Evolutionary conservation across 2,329 filamentous ascomycete genomes (phyloP), one percentile per base, ranked within the genome.

Genomic region (Fusarium musae): DNA sequence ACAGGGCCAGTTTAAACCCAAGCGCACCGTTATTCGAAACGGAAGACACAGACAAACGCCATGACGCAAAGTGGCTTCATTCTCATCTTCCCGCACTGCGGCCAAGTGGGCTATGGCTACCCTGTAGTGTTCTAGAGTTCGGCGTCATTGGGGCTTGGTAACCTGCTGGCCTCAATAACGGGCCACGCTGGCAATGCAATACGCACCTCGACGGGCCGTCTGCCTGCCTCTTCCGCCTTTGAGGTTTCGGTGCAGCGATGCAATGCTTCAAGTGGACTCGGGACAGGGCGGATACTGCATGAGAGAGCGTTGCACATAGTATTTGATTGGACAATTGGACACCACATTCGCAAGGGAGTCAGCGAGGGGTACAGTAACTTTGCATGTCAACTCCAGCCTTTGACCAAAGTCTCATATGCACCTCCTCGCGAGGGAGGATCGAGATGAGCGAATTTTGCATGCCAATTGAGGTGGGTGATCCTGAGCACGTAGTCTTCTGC

Each of bases 141-240:
- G 54, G 36, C 47, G 49, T 66, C 57, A 60, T 49, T 46, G 47
- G 63, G 37, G 53, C 43, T 59, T 49, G 49, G 37, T 68, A 64
- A 62, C 67, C 61, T 66, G 75, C 64, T 66, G 76, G 76, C 71
- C 76, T 70, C 66, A 63, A 63, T 69, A 66, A 65, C 56, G 67
- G 74, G 71, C 71, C 76, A 75, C 68, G 74, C 63, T 78, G 76
- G 76, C 74, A 70, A 66, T 59, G 69, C 59, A 71, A 40, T 64
- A 75, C 50, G 68, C 66, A 76, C 64, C 59, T 43, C 37, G 53
- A 65, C 69, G 71, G 75, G 62, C 59, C 63, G 57, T 53, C 66
- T 69, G 54, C 65, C 49, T 66, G 70, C 59, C 59, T 53, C 36
- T 53, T 26, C 61, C 34, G 52, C 44, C 42, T 50, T 43, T 49